Conservation (phyloP, 768 basidiomycete genomes). For the Suillus paluster region DNA sequence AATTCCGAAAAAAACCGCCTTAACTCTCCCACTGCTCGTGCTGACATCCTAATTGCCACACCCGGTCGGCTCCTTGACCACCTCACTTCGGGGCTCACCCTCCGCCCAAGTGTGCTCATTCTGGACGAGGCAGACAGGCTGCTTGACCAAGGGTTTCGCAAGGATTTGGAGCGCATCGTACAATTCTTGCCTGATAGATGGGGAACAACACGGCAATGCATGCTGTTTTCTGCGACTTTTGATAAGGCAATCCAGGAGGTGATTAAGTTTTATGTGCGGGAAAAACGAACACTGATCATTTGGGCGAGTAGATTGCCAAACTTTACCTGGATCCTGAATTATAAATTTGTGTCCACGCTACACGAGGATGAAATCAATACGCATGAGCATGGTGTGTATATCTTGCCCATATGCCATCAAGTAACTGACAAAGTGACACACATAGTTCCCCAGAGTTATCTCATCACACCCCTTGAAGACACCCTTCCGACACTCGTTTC, state of each 20-base stretch:
- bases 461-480: slow-evolving; percentile 47
- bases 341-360: slow-evolving; percentile 61
- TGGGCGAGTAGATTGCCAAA: slow-evolving; percentile 25
- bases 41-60: slow-evolving; percentile 70
- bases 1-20: slow-evolving; percentile 32
- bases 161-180: slow-evolving; percentile 68
- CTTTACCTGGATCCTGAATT: slow-evolving; percentile 30
- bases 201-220: slow-evolving; percentile 61
- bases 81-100: slow-evolving; percentile 36
- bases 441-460: slow-evolving; percentile 50
- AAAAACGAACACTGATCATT: not conserved
- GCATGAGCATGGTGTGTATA: slow-evolving; percentile 57
- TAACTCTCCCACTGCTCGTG: slow-evolving; percentile 24
- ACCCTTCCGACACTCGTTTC: slow-evolving; percentile 46
- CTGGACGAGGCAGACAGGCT: slow-evolving; percentile 79
- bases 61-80: slow-evolving; percentile 80
- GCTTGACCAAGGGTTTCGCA: slow-evolving; percentile 74
- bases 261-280: slow-evolving; percentile 13
- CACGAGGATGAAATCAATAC: slow-evolving; percentile 60
- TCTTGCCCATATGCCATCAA: not conserved
- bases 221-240: slow-evolving; percentile 79
- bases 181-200: slow-evolving; percentile 43
- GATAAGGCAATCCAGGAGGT: slow-evolving; percentile 67
- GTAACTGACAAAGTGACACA: not conserved
- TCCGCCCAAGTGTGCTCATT: slow-evolving; percentile 39